A percentile compares a stretch with the other conserved stretches of the same genome.
These are phyloP conservation scores for Stellera chamaejasme DNA, from an alignment of 345 rosid species.

Conservation along the genomic window DNA sequence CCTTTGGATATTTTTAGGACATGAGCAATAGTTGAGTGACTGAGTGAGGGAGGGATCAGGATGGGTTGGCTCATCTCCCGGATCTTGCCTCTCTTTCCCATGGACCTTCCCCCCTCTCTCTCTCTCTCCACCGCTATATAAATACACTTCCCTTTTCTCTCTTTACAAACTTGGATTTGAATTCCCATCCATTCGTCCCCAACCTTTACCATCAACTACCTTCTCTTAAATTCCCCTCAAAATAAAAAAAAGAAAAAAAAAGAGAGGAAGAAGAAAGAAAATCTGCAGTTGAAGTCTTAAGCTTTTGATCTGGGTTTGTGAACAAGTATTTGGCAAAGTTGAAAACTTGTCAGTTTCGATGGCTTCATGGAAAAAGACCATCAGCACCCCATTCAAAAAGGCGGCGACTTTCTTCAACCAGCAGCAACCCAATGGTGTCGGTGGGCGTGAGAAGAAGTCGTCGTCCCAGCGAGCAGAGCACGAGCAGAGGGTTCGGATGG, in stretches of 20 bases:
- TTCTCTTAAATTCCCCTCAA: too few relatives aligned
- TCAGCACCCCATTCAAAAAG: conserved; percentile 65
- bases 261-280: neutral
- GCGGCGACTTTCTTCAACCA: conserved; percentile 81
- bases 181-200: too few relatives aligned
- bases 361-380: conserved; percentile 83
- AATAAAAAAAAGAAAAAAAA: neutral
- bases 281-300: neutral
- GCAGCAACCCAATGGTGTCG: conserved; percentile 15
- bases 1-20: too few relatives aligned
- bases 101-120: neutral
- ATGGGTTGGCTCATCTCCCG: conserved; percentile 50
- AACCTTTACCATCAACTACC: too few relatives aligned
- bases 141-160: too few relatives aligned
- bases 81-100: conserved; percentile 48
- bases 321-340: too few relatives aligned
- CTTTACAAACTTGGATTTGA: too few relatives aligned
- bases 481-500: conserved; percentile 38
- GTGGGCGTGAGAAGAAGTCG: conserved; percentile 29
- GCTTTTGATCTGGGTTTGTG: neutral
- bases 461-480: conserved; percentile 38
- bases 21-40: too few relatives aligned
- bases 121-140: neutral
- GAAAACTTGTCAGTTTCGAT: conserved; percentile 13
- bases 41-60: conserved; percentile 19